phyloP scores from a whole-genome alignment of 2,329 filamentous ascomycete genomes.

The Talaromyces sp. region DNA sequence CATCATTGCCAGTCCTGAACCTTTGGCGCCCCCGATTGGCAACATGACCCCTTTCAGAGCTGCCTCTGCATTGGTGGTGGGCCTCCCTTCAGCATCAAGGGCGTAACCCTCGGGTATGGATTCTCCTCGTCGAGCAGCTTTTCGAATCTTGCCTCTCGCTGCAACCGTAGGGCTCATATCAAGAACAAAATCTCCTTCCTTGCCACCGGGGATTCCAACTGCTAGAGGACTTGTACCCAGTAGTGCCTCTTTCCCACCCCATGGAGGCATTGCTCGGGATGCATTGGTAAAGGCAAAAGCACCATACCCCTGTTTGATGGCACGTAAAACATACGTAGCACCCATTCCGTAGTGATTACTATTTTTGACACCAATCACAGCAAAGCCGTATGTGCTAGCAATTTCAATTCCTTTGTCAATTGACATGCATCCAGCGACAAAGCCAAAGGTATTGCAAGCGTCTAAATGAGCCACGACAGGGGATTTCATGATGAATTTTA shows the following conservation, averaged over 20 bases:
- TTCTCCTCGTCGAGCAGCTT: constrained; percentile 25
- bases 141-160: constrained; percentile 27
- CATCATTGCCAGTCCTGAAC: constrained; percentile 20
- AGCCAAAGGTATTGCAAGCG: constrained; percentile 30
- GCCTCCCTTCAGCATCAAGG: constrained; percentile 22
- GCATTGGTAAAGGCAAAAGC: constrained; percentile 37
- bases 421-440: constrained; percentile 26
- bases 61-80: constrained; percentile 24
- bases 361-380: constrained; percentile 24
- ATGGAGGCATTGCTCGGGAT: constrained; percentile 32
- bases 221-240: constrained; percentile 20
- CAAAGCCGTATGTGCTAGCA: constrained; percentile 24
- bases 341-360: constrained; percentile 31
- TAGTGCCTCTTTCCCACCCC: constrained; percentile 26
- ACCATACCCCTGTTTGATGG: constrained; percentile 21
- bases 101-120: constrained; percentile 26
- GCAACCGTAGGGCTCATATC: constrained; percentile 27
- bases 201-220: constrained; percentile 15
- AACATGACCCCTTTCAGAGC: constrained; percentile 24
- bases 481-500: constrained; percentile 23
- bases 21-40: constrained; percentile 22
- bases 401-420: constrained; percentile 23
- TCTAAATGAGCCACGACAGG: constrained; percentile 29
- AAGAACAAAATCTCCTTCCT: constrained; percentile 22
- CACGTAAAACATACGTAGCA: constrained; percentile 26